Percentiles rank a stretch among this genome's conserved stretches.
Evolutionary conservation across 2,329 filamentous ascomycete genomes (phyloP).

Genomic region (Dactylonectria estremocensis): DNA sequence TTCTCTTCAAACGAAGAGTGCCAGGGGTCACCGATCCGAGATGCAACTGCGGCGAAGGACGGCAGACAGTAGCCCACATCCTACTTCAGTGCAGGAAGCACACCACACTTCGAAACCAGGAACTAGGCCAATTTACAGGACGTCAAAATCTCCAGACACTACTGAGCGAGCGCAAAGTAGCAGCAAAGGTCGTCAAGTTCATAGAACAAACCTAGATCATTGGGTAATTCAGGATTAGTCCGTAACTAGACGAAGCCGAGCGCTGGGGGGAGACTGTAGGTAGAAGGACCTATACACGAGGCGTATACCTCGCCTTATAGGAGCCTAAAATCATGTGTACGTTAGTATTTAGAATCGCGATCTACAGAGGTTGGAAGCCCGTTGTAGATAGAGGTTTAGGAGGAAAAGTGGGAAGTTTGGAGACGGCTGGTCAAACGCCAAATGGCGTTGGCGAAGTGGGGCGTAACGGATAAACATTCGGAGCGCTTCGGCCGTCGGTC

Average conservation of each 20-base stretch:
- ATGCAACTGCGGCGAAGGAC: conserved; percentile 26
- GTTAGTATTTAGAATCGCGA: background rate
- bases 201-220: conserved; percentile 10
- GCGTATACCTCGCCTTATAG: background rate
- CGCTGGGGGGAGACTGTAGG: conserved; percentile 7
- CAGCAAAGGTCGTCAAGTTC: conserved; percentile 11
- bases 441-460: background rate
- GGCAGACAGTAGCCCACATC: conserved; percentile 28
- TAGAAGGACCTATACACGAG: background rate
- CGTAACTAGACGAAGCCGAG: background rate
- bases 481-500: too few relatives aligned
- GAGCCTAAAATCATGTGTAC: conserved; percentile 1
- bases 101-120: background rate
- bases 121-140: conserved; percentile 4
- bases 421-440: conserved; percentile 10
- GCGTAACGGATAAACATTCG: background rate
- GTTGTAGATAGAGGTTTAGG: background rate
- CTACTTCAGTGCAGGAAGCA: conserved; percentile 19
- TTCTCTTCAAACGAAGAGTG: conserved; percentile 34
- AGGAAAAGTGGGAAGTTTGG: conserved; percentile 10
- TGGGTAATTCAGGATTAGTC: too few relatives aligned
- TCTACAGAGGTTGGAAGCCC: background rate
- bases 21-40: conserved; percentile 18
- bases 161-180: conserved; percentile 6
- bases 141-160: background rate